Evolutionary conservation across 768 basidiomycete species (phyloP).

Genomic region (Filobasidium wieringae): DNA sequence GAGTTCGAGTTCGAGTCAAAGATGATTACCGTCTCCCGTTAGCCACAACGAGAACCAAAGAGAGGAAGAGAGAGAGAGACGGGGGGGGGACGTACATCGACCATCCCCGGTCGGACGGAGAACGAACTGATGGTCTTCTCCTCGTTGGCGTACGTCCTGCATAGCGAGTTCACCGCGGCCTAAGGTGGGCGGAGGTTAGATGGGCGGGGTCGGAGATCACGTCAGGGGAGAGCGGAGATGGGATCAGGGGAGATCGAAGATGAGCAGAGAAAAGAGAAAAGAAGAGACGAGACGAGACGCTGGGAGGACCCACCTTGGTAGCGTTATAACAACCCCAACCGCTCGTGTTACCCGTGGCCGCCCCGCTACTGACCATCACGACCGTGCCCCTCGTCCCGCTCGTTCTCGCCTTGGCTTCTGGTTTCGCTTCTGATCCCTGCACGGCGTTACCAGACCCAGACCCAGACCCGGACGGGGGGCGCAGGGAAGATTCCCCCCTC

Average conservation of each 20-base stretch:
- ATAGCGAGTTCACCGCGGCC: slow-evolving; percentile 78
- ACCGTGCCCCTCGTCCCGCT: slow-evolving; percentile 42
- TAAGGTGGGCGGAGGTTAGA: too few species aligned
- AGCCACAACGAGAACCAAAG: background rate
- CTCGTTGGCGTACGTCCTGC: slow-evolving; percentile 73
- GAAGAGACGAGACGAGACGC: background rate
- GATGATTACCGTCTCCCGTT: background rate
- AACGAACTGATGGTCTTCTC: slow-evolving; percentile 63
- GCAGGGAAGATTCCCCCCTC: too few species aligned
- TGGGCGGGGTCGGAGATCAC: too few species aligned
- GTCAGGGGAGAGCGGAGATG: slow-evolving; percentile 49
- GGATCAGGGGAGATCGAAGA: background rate
- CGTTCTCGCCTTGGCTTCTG: background rate
- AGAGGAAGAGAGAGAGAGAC: background rate
- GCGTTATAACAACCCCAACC: slow-evolving; percentile 52
- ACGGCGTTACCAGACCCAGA: slow-evolving; percentile 36
- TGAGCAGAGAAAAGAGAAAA: background rate
- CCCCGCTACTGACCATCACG: slow-evolving; percentile 76
- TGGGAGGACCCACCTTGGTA: slow-evolving; percentile 1
- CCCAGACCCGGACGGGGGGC: background rate
- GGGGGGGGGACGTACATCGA: slow-evolving; percentile 51
- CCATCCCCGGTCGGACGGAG: slow-evolving; percentile 75
- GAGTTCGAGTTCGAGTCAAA: background rate
- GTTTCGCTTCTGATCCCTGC: background rate
- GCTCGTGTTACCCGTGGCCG: slow-evolving; percentile 53